Evolutionary conservation across 1,139 yeast genomes (phyloP).

Genomic region (Hansenula anomala): DNA sequence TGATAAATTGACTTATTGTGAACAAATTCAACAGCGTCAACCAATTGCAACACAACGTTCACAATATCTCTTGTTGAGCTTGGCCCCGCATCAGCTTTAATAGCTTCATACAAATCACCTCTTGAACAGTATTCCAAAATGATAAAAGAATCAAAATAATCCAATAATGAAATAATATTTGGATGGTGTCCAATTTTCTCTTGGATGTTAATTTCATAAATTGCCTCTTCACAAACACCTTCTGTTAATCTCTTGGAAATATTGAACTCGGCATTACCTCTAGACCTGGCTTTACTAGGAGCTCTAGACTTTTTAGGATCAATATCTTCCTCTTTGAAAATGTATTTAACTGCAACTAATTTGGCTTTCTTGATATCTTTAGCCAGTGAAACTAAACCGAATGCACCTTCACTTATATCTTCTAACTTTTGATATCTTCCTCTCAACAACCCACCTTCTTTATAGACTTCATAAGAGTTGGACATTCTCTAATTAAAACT

Average conservation of each 20-base stretch:
- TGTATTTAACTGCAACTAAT: slow-evolving; percentile 82
- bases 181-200: slow-evolving; percentile 53
- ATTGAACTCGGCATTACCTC: slow-evolving; percentile 19
- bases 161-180: slow-evolving; percentile 60
- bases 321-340: slow-evolving; percentile 36
- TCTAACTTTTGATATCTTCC: slow-evolving; percentile 65
- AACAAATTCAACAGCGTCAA: slow-evolving; percentile 74
- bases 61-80: slow-evolving; percentile 68
- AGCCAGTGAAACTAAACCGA: slow-evolving; percentile 87
- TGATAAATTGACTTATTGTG: slow-evolving; percentile 74
- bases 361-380: slow-evolving; percentile 54
- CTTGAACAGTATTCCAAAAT: slow-evolving; percentile 84
- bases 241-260: slow-evolving; percentile 28
- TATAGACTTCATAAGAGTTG: slow-evolving; percentile 38
- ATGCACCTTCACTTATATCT: slow-evolving; percentile 88
- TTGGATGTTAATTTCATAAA: slow-evolving; percentile 76
- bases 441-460: slow-evolving; percentile 58
- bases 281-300: too few relatives aligned
- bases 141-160: slow-evolving; percentile 76
- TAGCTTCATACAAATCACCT: slow-evolving; percentile 93
- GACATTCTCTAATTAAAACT: slow-evolving; percentile 12
- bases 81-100: slow-evolving; percentile 78
- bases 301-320: slow-evolving; percentile 20
- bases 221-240: slow-evolving; percentile 56
- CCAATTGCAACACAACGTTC: slow-evolving; percentile 70